These are phyloP conservation scores for Phytophthora pseudosyringae DNA, from an alignment of 352 stramenopile genomes.

Conservation along the genomic window DNA sequence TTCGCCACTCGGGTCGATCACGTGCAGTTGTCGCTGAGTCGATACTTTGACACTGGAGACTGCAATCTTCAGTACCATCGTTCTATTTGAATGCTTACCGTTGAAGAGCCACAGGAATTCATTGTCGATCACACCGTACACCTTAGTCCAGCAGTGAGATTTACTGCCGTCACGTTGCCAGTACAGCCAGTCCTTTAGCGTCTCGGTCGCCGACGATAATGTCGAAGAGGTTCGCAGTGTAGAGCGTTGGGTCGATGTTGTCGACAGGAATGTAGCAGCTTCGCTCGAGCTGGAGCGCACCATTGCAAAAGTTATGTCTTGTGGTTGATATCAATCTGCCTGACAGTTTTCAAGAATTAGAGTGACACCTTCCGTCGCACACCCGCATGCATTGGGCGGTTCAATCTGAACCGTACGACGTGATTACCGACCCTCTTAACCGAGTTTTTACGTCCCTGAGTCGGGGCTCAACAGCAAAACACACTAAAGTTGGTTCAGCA, in stretches of 20 bases:
- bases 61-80: slow-evolving; percentile 79
- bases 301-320: no score
- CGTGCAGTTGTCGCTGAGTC: slow-evolving; percentile 62
- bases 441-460: no score
- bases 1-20: slow-evolving; percentile 80
- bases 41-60: slow-evolving; percentile 73
- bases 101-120: slow-evolving; percentile 88
- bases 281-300: slow-evolving; percentile 37
- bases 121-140: slow-evolving; percentile 79
- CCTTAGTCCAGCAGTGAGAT: slow-evolving; percentile 79
- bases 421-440: no score
- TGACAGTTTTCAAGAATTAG: no score
- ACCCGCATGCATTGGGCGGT: no score
- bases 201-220: slow-evolving; percentile 40
- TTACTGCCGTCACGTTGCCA: slow-evolving; percentile 80
- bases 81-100: slow-evolving; percentile 55
- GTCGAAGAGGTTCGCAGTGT: slow-evolving; percentile 50
- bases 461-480: no score
- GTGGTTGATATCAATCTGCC: no score
- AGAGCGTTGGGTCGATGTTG: slow-evolving; percentile 44
- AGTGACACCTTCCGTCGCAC: no score
- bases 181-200: slow-evolving; percentile 83
- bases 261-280: slow-evolving; percentile 42
- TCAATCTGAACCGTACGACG: no score
- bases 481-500: no score